Conservation (phyloP, 306 rosid species). For the Calophaca sinica region DNA sequence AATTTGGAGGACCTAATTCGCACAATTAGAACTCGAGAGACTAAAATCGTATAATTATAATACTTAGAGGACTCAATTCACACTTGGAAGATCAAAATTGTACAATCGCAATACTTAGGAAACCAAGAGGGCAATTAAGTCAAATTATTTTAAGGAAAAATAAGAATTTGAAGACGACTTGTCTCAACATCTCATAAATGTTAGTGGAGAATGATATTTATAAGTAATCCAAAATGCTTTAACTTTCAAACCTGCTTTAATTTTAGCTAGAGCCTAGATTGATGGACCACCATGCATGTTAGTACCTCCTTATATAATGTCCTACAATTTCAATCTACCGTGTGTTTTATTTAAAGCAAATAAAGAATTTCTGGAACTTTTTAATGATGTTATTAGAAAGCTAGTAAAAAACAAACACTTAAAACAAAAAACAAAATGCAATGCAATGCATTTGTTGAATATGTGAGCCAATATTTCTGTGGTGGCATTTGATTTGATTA, state of each 20-base stretch:
- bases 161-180: slow-evolving; percentile 39
- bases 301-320: not conserved
- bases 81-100: no score
- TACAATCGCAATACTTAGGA: no score
- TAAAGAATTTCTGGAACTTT: not conserved
- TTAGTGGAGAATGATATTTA: slow-evolving; percentile 41
- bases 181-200: not conserved
- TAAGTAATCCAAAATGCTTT: slow-evolving; percentile 30
- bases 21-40: no score
- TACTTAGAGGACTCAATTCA: no score
- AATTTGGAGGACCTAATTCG: no score
- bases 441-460: slow-evolving; percentile 31
- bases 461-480: slow-evolving; percentile 9
- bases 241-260: slow-evolving; percentile 23
- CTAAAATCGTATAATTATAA: no score
- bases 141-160: not conserved
- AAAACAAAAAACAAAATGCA: not conserved
- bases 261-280: not conserved
- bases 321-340: slow-evolving; percentile 6
- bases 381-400: slow-evolving; percentile 12
- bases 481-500: slow-evolving; percentile 33
- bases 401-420: slow-evolving; percentile 15
- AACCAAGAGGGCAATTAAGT: no score
- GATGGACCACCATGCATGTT: slow-evolving; percentile 35
- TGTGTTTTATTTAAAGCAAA: slow-evolving; percentile 3